These are phyloP conservation scores for Trypanosoma congolense DNA, from an alignment of 208 protist genomes.

Conservation along the genomic window DNA sequence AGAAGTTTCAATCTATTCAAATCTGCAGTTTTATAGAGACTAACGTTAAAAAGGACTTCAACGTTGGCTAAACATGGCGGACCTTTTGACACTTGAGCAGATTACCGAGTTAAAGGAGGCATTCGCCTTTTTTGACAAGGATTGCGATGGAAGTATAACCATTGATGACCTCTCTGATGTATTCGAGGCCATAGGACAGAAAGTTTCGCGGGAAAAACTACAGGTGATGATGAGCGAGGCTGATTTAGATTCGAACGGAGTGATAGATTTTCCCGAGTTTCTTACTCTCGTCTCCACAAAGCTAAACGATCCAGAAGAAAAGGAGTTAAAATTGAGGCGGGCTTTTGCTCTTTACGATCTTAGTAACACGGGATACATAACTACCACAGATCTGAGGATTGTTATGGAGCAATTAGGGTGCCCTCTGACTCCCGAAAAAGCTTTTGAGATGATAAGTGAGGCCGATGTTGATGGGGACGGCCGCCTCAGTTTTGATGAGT, in stretches of 20 bases:
- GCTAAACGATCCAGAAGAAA: conserved; percentile 86
- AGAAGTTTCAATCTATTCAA: too few species aligned
- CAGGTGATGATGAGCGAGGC: conserved; percentile 95
- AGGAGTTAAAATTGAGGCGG: conserved; percentile 88
- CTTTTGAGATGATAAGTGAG: conserved; percentile 91
- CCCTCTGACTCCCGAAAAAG: conserved; percentile 84
- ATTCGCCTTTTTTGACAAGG: conserved; percentile 99
- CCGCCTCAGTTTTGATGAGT: conserved; percentile 85
- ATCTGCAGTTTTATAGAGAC: too few species aligned
- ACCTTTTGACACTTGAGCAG: conserved; percentile 96
- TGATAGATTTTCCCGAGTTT: conserved; percentile 98
- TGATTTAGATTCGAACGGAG: conserved; percentile 96
- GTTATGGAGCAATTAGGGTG: conserved; percentile 93
- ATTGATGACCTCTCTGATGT: conserved; percentile 98
- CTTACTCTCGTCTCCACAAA: conserved; percentile 87
- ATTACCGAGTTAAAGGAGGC: conserved; percentile 99
- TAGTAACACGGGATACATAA: conserved; percentile 92
- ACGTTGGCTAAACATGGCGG: conserved; percentile 58
- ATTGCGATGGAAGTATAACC: conserved; percentile 98
- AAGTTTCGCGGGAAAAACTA: conserved; percentile 90
- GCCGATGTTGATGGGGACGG: conserved; percentile 88
- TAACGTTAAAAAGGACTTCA: too few species aligned
- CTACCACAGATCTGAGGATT: conserved; percentile 81
- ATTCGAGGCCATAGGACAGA: conserved; percentile 98
- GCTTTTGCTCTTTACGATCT: conserved; percentile 94